Percentiles rank a stretch among this genome's conserved stretches.
These are phyloP conservation scores for Plantago lanceolata DNA, from an alignment of 305 asterid species.

Conservation along the genomic window DNA sequence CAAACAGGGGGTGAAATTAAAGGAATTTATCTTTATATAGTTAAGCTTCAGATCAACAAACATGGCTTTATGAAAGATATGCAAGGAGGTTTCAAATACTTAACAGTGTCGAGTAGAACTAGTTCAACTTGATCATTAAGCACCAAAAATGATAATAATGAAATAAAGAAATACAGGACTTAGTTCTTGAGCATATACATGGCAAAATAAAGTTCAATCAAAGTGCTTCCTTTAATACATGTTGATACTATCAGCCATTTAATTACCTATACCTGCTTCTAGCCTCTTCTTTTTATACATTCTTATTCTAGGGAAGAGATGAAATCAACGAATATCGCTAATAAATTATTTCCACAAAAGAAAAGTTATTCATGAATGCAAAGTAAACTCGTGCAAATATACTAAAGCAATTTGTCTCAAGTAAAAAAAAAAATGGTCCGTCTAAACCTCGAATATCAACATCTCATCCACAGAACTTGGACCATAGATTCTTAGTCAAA, in stretches of 20 bases:
- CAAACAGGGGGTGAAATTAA: constrained; percentile 24
- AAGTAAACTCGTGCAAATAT: too few species aligned
- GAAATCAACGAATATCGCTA: too few species aligned
- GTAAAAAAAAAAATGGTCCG: not conserved
- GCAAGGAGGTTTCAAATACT: constrained; percentile 4
- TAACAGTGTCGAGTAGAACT: constrained; percentile 7
- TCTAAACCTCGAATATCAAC: not conserved
- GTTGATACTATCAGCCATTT: too few species aligned
- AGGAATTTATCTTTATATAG: constrained; percentile 15
- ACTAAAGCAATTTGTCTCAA: not conserved
- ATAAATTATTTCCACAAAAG: too few species aligned
- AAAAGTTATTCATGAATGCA: too few species aligned
- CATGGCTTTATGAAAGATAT: constrained; percentile 9
- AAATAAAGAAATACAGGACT: too few species aligned
- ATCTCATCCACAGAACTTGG: not conserved
- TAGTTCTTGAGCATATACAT: too few species aligned
- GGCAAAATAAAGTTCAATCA: too few species aligned
- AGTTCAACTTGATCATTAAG: constrained; percentile 8
- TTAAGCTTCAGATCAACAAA: constrained; percentile 12
- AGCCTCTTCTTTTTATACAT: too few species aligned
- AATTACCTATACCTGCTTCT: too few species aligned
- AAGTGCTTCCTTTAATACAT: too few species aligned
- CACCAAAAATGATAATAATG: not conserved
- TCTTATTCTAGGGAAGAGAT: too few species aligned
- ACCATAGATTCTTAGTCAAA: not conserved